These are phyloP conservation scores for Ganoderma meredithae DNA, from an alignment of 1,284 basidiomycete species.

Conservation along the genomic window DNA sequence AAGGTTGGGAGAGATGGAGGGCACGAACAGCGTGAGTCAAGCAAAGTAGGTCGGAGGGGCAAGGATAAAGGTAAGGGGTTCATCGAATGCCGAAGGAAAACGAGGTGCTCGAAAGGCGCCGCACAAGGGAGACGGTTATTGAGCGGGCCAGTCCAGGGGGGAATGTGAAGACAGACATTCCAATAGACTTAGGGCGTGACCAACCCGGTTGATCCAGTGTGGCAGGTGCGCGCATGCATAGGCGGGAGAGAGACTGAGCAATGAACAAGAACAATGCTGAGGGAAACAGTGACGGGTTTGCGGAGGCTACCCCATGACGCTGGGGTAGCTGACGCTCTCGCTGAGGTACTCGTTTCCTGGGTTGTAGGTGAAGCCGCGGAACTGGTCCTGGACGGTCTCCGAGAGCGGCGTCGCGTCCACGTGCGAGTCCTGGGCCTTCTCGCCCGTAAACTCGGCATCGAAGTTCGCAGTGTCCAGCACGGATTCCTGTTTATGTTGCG, in stretches of 20 bases:
- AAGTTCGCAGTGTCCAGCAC: slow-evolving; percentile 90
- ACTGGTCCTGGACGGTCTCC: slow-evolving; percentile 95
- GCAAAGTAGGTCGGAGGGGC: background rate
- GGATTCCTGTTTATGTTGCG: slow-evolving; percentile 60
- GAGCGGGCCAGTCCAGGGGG: background rate
- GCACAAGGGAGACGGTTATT: background rate
- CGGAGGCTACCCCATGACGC: slow-evolving; percentile 41
- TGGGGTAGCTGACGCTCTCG: slow-evolving; percentile 73
- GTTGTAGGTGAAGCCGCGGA: slow-evolving; percentile 88
- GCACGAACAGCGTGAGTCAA: background rate
- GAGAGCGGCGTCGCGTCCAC: slow-evolving; percentile 92
- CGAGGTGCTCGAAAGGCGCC: background rate
- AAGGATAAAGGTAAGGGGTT: background rate
- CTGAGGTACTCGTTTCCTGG: slow-evolving; percentile 82
- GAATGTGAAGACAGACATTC: slow-evolving; percentile 1
- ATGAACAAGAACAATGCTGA: background rate
- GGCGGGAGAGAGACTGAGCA: background rate
- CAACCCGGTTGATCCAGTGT: background rate
- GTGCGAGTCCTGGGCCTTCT: slow-evolving; percentile 92
- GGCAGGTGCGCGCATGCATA: background rate
- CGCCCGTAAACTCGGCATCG: slow-evolving; percentile 93
- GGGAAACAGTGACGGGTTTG: background rate
- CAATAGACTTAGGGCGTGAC: background rate
- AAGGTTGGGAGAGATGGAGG: slow-evolving; percentile 1
- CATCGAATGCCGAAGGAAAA: background rate